These are phyloP conservation scores for Helotiales sp. DNA, from an alignment of 2,329 filamentous ascomycete genomes.

Conservation along the genomic window DNA sequence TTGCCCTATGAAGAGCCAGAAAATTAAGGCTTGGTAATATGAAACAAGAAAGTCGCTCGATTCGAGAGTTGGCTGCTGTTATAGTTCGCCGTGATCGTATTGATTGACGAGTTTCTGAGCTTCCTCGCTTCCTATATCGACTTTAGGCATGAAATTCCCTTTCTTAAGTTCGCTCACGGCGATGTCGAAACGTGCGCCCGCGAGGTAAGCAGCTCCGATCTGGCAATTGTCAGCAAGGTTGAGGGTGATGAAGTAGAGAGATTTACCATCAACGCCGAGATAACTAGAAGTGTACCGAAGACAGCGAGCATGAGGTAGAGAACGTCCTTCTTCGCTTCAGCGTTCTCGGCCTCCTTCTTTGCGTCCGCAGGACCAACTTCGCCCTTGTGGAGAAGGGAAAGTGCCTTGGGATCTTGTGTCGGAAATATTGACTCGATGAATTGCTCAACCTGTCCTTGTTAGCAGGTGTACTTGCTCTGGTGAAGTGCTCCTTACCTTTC, in stretches of 20 bases:
- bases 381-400: slow-evolving; percentile 42
- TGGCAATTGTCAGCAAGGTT: slow-evolving; percentile 40
- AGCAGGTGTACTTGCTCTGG: background rate
- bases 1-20: background rate
- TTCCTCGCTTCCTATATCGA: slow-evolving; percentile 18
- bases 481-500: background rate
- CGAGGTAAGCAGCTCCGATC: slow-evolving; percentile 75
- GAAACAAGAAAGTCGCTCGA: background rate
- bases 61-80: slow-evolving; percentile 6
- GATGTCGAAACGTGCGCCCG: slow-evolving; percentile 82
- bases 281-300: slow-evolving; percentile 65
- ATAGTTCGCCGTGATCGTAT: slow-evolving; percentile 32
- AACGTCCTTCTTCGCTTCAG: slow-evolving; percentile 55
- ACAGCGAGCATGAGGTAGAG: slow-evolving; percentile 68
- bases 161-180: slow-evolving; percentile 56
- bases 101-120: slow-evolving; percentile 29
- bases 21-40: background rate
- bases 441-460: slow-evolving; percentile 71
- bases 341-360: slow-evolving; percentile 5
- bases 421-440: slow-evolving; percentile 96
- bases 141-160: slow-evolving; percentile 39
- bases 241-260: background rate
- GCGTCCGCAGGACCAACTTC: slow-evolving; percentile 17
- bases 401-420: slow-evolving; percentile 68
- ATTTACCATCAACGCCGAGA: slow-evolving; percentile 77